Conservation (phyloP, 805 yeast genomes). For the Lachancea nothofagi region DNA sequence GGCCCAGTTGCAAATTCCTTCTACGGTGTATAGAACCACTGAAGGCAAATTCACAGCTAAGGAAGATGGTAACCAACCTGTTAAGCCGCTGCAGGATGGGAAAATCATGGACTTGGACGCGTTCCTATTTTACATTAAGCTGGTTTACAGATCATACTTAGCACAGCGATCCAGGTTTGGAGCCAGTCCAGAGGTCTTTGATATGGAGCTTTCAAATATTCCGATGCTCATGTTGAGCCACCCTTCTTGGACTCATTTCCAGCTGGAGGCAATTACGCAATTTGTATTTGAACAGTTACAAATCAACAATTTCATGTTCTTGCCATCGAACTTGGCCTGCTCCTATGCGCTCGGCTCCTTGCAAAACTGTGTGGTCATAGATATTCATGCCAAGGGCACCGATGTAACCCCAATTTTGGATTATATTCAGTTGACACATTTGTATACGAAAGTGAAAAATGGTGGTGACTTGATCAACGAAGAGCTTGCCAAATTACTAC, state of each 20-base stretch:
- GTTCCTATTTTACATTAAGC: slow-evolving; percentile 51
- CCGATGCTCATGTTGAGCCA: slow-evolving; percentile 68
- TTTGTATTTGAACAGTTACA: slow-evolving; percentile 70
- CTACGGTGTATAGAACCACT: slow-evolving; percentile 52
- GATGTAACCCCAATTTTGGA: slow-evolving; percentile 80
- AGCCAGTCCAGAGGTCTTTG: slow-evolving; percentile 27
- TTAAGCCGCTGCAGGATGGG: slow-evolving; percentile 63
- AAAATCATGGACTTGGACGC: slow-evolving; percentile 64
- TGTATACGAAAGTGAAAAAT: slow-evolving; percentile 40
- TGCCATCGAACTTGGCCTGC: slow-evolving; percentile 64
- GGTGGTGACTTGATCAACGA: slow-evolving; percentile 69
- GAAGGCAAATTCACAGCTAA: slow-evolving; percentile 30
- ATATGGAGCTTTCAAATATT: slow-evolving; percentile 39
- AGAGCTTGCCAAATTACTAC: slow-evolving; percentile 47
- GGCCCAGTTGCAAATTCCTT: slow-evolving; percentile 72
- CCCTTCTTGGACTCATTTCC: slow-evolving; percentile 60
- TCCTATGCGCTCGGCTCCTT: slow-evolving; percentile 67
- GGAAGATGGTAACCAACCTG: slow-evolving; percentile 36
- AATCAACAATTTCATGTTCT: slow-evolving; percentile 62
- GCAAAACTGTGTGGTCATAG: slow-evolving; percentile 67
- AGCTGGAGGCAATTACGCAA: slow-evolving; percentile 65
- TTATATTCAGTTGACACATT: slow-evolving; percentile 54
- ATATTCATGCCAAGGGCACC: slow-evolving; percentile 69
- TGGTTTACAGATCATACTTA: slow-evolving; percentile 43
- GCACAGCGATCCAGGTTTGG: slow-evolving; percentile 18